Conservation (phyloP, 1,139 yeast species). For the Hanseniaspora sp. region DNA sequence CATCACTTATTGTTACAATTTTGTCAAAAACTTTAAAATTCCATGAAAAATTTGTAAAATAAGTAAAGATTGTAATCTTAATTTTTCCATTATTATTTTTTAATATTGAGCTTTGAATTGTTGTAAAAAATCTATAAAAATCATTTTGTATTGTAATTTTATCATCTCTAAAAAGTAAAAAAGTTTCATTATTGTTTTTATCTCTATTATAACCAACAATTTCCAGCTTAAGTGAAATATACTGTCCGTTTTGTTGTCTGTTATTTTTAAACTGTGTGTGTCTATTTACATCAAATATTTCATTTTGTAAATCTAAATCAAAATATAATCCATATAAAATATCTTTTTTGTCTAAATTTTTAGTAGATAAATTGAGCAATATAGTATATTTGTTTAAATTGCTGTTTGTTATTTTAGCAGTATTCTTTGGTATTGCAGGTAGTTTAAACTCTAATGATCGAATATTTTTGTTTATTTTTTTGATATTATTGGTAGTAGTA, state of each 20-base stretch:
- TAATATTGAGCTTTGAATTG: background rate
- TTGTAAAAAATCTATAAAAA: background rate
- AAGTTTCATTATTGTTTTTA: background rate
- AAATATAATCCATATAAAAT: background rate
- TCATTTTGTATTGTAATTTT: background rate
- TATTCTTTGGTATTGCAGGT: too few species aligned
- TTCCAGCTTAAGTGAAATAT: background rate
- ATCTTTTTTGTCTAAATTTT: background rate
- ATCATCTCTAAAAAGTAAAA: background rate
- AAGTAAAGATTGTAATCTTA: background rate
- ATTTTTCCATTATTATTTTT: background rate
- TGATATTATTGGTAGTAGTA: too few species aligned
- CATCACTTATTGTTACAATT: background rate
- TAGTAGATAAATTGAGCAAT: too few species aligned
- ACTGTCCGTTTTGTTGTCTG: constrained; percentile 1
- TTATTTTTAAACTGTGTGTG: background rate
- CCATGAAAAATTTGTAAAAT: background rate
- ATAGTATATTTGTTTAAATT: too few species aligned
- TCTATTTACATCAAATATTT: constrained; percentile 1
- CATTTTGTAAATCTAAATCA: background rate
- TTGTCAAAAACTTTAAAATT: constrained; percentile 1
- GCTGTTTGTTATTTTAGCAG: too few species aligned
- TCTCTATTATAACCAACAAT: background rate
- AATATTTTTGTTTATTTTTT: too few species aligned
- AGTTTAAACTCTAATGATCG: too few species aligned